These are phyloP conservation scores for Fraxinus floribunda DNA, from an alignment of 305 asterid species.

Conservation along the genomic window DNA sequence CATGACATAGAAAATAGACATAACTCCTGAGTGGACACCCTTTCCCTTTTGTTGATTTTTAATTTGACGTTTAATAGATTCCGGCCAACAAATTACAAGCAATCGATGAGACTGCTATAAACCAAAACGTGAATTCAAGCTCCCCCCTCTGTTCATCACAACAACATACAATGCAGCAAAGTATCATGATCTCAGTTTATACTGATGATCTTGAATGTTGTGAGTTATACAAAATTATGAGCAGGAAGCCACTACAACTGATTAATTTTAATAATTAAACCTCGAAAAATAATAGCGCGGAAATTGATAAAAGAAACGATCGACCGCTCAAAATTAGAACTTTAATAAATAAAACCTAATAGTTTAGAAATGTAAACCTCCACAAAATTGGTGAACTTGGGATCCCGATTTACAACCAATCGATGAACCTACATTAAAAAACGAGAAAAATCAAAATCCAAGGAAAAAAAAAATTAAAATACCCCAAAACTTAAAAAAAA, in stretches of 20 bases:
- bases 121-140: background rate
- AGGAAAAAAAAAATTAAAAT: background rate
- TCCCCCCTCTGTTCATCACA: background rate
- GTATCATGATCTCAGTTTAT: background rate
- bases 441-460: background rate
- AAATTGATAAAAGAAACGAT: background rate
- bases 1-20: background rate
- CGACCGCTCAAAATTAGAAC: background rate
- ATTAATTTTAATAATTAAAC: background rate
- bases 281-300: background rate
- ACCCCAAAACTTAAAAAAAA: background rate
- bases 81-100: background rate
- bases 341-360: background rate
- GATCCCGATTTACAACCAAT: constrained; percentile 91
- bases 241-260: background rate
- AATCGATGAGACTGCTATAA: background rate
- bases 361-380: constrained; percentile 50
- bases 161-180: background rate
- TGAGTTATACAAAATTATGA: background rate
- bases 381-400: constrained; percentile 93
- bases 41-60: background rate
- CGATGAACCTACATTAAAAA: constrained; percentile 73
- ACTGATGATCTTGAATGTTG: background rate
- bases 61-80: background rate
- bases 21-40: background rate